Percentiles rank a stretch among this genome's conserved stretches.
phyloP scores from a whole-genome alignment of 2,329 filamentous ascomycete genomes.

The Colletotrichum neosansevieriae region DNA sequence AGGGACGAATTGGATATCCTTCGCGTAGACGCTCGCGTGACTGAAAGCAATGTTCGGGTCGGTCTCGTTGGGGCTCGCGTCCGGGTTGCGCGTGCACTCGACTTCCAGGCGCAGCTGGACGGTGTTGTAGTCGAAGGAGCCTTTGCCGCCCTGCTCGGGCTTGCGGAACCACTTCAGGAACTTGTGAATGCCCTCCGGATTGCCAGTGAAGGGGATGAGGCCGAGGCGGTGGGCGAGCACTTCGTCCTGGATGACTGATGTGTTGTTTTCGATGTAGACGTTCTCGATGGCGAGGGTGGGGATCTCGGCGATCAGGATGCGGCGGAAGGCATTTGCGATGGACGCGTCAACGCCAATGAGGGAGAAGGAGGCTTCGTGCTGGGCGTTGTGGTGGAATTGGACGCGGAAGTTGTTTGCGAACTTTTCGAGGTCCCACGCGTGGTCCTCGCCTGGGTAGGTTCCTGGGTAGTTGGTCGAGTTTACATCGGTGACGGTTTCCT shows the following conservation, averaged over 20 bases:
- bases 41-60: constrained; percentile 89
- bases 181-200: constrained; percentile 78
- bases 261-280: constrained; percentile 96
- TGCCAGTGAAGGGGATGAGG: constrained; percentile 88
- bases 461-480: constrained; percentile 92
- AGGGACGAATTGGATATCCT: constrained; percentile 81
- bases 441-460: constrained; percentile 89
- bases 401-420: constrained; percentile 80
- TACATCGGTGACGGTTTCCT: constrained; percentile 91
- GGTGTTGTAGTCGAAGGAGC: constrained; percentile 86
- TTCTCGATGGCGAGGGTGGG: constrained; percentile 94
- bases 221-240: constrained; percentile 92
- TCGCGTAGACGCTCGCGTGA: constrained; percentile 85
- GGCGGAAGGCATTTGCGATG: constrained; percentile 96
- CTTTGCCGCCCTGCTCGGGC: constrained; percentile 71
- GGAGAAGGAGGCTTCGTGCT: constrained; percentile 86
- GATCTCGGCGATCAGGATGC: constrained; percentile 94
- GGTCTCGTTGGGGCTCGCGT: constrained; percentile 77
- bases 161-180: constrained; percentile 88
- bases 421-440: constrained; percentile 79
- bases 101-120: constrained; percentile 82
- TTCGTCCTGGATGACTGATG: constrained; percentile 97
- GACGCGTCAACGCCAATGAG: constrained; percentile 92
- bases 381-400: constrained; percentile 85
- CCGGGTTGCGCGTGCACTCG: constrained; percentile 82